Percentiles rank a stretch among this genome's conserved stretches.
phyloP scores from a whole-genome alignment of 345 rosid species.

The Syzygium grande region DNA sequence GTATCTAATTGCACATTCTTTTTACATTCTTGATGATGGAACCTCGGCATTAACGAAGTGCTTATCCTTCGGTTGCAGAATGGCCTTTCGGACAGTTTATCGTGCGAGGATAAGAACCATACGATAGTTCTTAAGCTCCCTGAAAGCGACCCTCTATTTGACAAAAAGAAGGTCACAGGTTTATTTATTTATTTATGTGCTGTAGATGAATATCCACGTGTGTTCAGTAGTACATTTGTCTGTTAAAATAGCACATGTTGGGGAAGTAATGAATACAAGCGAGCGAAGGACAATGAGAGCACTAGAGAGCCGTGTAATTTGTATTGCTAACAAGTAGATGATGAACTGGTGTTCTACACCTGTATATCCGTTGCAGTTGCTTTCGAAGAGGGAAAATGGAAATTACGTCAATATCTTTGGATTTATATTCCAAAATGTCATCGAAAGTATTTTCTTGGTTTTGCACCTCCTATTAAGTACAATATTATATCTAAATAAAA shows the following conservation, averaged over 20 bases:
- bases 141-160: slow-evolving; percentile 42
- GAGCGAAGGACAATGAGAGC: background rate
- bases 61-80: slow-evolving; percentile 23
- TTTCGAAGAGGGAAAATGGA: background rate
- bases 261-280: background rate
- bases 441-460: background rate
- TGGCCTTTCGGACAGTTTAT: slow-evolving; percentile 9
- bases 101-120: slow-evolving; percentile 18
- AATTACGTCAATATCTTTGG: background rate
- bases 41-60: background rate
- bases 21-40: background rate
- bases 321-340: background rate
- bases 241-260: background rate
- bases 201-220: background rate
- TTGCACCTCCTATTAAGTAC: background rate
- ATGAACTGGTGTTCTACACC: background rate
- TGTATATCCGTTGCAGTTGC: background rate
- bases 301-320: background rate
- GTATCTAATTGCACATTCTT: background rate
- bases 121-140: slow-evolving; percentile 41
- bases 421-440: background rate
- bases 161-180: slow-evolving; percentile 46
- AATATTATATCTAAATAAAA: too few relatives aligned
- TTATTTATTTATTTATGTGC: background rate
- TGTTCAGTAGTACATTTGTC: background rate